Conservation (phyloP, 176 grass and related monocot genomes). For the Phragmites australis region DNA sequence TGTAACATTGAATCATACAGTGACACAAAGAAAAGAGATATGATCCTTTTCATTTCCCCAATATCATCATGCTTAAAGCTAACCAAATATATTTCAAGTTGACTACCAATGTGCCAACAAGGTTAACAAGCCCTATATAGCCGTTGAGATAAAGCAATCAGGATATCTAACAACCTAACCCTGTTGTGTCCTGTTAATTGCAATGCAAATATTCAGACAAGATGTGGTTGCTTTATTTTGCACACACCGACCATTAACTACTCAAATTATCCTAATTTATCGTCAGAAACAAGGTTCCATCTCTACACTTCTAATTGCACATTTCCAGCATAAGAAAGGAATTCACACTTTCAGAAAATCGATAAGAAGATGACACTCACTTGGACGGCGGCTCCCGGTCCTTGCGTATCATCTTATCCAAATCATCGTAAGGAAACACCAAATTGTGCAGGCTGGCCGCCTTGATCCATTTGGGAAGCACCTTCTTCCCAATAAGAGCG, state of each 20-base stretch:
- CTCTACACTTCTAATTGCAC: neutral
- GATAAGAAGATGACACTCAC: slow-evolving; percentile 51
- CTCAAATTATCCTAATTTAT: slow-evolving; percentile 6
- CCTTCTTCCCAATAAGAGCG: slow-evolving; percentile 75
- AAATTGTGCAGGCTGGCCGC: slow-evolving; percentile 95
- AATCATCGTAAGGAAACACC: slow-evolving; percentile 91
- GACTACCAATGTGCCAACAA: neutral
- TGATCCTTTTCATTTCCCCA: neutral
- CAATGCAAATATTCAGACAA: neutral
- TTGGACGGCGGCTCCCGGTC: slow-evolving; percentile 78
- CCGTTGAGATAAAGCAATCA: neutral
- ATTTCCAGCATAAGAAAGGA: neutral
- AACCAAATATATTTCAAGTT: neutral
- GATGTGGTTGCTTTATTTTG: neutral
- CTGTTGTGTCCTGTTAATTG: neutral
- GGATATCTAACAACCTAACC: neutral
- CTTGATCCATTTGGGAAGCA: slow-evolving; percentile 79
- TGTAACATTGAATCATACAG: neutral
- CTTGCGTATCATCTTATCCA: slow-evolving; percentile 93
- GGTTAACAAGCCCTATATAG: neutral
- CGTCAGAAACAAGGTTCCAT: neutral
- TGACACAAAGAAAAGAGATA: neutral
- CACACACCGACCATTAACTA: neutral
- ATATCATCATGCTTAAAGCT: neutral
- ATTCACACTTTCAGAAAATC: neutral